phyloP scores from a whole-genome alignment of 495 filamentous ascomycete species.

The Hyaloscypha finlandica region DNA sequence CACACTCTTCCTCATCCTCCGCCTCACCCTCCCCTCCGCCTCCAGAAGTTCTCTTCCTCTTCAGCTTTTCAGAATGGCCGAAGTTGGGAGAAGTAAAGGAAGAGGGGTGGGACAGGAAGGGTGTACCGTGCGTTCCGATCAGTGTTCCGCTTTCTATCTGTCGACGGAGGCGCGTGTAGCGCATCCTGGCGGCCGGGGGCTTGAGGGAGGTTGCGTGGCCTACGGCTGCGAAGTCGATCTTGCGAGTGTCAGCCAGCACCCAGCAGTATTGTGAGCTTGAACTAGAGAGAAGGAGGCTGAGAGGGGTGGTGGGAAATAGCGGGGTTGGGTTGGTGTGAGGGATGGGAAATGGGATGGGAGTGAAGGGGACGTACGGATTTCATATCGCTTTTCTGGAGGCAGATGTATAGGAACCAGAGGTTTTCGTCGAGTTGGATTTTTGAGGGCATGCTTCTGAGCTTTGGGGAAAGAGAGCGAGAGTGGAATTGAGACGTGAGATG shows the following conservation, averaged over 20 bases:
- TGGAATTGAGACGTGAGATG: not conserved
- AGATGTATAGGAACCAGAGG: conserved; percentile 43
- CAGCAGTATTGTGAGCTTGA: no score
- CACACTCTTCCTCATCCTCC: no score
- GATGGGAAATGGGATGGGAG: not conserved
- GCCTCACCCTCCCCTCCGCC: not conserved
- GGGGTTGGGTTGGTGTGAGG: not conserved
- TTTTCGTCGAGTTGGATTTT: conserved; percentile 38
- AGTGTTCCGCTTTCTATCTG: conserved; percentile 37
- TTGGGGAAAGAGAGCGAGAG: not conserved
- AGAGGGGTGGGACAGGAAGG: conserved; percentile 3
- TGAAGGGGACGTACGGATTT: conserved; percentile 34
- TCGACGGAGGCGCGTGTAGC: conserved; percentile 39
- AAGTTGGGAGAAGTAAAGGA: no score
- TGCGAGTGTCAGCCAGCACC: conserved; percentile 1
- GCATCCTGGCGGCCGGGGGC: conserved; percentile 41
- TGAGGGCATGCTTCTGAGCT: conserved; percentile 29
- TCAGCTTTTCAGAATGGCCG: not conserved
- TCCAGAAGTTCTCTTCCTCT: not conserved
- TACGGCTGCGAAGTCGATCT: conserved; percentile 44
- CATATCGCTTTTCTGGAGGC: conserved; percentile 38
- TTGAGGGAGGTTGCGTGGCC: conserved; percentile 37
- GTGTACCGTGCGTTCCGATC: conserved; percentile 27
- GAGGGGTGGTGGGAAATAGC: not conserved
- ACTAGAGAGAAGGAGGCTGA: no score